Conservation (phyloP, 2,329 filamentous ascomycete genomes). For the Cercospora sesami region DNA sequence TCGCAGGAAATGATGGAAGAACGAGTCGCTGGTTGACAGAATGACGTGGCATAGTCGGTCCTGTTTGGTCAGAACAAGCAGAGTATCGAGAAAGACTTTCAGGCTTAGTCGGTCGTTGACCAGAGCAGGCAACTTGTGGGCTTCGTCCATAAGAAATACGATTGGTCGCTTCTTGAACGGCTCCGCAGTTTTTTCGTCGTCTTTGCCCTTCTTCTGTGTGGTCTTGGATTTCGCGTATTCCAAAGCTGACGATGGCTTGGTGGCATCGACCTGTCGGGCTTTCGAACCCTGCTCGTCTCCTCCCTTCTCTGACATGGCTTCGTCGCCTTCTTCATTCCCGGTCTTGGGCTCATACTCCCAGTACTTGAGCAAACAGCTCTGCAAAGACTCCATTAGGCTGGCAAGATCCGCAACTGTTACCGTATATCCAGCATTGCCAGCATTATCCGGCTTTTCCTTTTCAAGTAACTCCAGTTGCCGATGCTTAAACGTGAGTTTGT, state of each 20-base stretch:
- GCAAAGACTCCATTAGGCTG: conserved; percentile 25
- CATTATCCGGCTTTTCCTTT: conserved; percentile 22
- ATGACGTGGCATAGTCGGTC: conserved; percentile 26
- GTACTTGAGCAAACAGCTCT: conserved; percentile 26
- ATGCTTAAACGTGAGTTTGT: conserved; percentile 23
- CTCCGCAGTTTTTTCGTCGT: not conserved
- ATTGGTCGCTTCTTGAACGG: conserved; percentile 23
- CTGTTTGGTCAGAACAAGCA: conserved; percentile 27
- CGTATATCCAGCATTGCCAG: conserved; percentile 18
- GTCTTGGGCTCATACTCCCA: conserved; percentile 22
- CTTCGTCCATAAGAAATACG: conserved; percentile 24
- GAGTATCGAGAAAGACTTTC: conserved; percentile 26
- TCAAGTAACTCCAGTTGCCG: conserved; percentile 20
- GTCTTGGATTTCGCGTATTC: not conserved
- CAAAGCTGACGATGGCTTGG: not conserved
- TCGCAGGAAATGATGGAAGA: conserved; percentile 27
- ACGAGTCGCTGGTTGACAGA: conserved; percentile 25
- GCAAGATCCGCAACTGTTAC: conserved; percentile 25
- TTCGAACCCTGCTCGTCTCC: not conserved
- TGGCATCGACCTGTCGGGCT: conserved; percentile 15
- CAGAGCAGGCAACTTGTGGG: conserved; percentile 24
- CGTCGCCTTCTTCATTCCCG: not conserved
- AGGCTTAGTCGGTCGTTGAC: conserved; percentile 22
- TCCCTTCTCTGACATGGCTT: not conserved
- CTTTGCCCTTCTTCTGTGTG: not conserved